phyloP scores from a whole-genome alignment of 495 filamentous ascomycete species.

The Lasiosphaeris hirsuta region DNA sequence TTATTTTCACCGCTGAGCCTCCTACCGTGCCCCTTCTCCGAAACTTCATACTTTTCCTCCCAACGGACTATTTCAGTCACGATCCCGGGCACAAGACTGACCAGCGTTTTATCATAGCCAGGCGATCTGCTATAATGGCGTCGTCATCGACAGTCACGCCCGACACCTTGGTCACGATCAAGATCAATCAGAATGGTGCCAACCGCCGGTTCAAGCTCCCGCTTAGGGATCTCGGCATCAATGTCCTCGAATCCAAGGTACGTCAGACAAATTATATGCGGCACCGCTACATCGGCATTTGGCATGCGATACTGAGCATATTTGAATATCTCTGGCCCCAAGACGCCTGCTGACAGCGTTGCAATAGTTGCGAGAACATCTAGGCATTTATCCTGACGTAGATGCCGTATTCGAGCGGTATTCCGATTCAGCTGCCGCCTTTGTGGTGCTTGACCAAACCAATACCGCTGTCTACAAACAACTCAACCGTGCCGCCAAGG shows the following conservation, averaged over 20 bases:
- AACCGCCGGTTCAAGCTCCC: slow-evolving; percentile 87
- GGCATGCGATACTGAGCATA: not conserved
- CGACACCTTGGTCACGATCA: slow-evolving; percentile 80
- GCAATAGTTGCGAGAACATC: slow-evolving; percentile 67
- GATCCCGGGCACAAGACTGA: not conserved
- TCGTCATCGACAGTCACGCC: slow-evolving; percentile 52
- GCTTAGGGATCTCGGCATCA: slow-evolving; percentile 75
- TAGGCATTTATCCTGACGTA: slow-evolving; percentile 65
- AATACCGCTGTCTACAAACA: slow-evolving; percentile 91
- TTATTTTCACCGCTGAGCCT: not conserved
- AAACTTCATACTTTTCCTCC: not conserved
- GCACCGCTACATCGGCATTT: not conserved
- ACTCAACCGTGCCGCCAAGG: slow-evolving; percentile 93
- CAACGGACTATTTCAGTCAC: not conserved
- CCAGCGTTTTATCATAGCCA: not conserved
- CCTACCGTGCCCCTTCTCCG: not conserved
- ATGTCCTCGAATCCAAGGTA: slow-evolving; percentile 81
- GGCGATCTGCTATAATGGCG: slow-evolving; percentile 41
- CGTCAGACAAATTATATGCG: slow-evolving; percentile 31
- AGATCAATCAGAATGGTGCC: slow-evolving; percentile 68
- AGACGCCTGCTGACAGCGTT: slow-evolving; percentile 20
- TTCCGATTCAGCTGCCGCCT: slow-evolving; percentile 86
- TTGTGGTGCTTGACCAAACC: slow-evolving; percentile 70
- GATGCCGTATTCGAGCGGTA: slow-evolving; percentile 85
- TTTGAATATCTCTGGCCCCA: not conserved